Conservation (phyloP, 2,329 filamentous ascomycete genomes). For the Talaromyces sp. region DNA sequence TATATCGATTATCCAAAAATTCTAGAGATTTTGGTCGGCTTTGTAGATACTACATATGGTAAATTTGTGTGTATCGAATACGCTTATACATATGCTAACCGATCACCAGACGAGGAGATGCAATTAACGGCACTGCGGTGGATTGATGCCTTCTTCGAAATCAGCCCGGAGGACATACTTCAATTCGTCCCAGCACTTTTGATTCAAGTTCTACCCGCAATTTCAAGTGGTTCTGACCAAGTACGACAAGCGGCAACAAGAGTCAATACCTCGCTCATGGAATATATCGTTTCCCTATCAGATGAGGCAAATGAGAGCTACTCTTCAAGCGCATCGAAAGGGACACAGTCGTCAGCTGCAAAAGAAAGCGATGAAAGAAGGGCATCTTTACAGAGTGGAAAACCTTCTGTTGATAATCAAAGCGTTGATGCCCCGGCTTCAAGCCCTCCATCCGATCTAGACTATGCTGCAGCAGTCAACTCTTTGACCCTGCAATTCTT, state of each 20-base stretch:
- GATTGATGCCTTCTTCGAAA: conserved; percentile 96
- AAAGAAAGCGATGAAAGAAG: conserved; percentile 41
- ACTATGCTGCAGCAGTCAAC: conserved; percentile 92
- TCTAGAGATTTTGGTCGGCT: conserved; percentile 84
- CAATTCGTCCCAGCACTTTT: conserved; percentile 90
- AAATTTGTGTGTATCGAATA: conserved; percentile 13
- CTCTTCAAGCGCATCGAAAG: conserved; percentile 29
- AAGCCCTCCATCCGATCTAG: conserved; percentile 63
- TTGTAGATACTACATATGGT: conserved; percentile 79
- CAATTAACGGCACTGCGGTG: conserved; percentile 86
- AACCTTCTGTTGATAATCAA: conserved; percentile 27
- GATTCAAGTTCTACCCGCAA: conserved; percentile 85
- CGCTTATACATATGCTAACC: conserved; percentile 20
- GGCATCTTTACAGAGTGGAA: conserved; percentile 40
- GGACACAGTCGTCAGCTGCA: conserved; percentile 38
- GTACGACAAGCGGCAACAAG: conserved; percentile 84
- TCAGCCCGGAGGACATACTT: conserved; percentile 93
- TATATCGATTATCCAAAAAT: conserved; percentile 91
- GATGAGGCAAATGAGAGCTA: conserved; percentile 58
- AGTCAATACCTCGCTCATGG: conserved; percentile 87
- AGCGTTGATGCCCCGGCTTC: conserved; percentile 47
- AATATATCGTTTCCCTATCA: conserved; percentile 88
- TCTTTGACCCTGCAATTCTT: conserved; percentile 90
- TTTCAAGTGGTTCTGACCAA: conserved; percentile 86
- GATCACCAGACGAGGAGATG: conserved; percentile 73